phyloP scores from a whole-genome alignment of 192 early-diverging fungal species.

The Coemansia sp. region DNA sequence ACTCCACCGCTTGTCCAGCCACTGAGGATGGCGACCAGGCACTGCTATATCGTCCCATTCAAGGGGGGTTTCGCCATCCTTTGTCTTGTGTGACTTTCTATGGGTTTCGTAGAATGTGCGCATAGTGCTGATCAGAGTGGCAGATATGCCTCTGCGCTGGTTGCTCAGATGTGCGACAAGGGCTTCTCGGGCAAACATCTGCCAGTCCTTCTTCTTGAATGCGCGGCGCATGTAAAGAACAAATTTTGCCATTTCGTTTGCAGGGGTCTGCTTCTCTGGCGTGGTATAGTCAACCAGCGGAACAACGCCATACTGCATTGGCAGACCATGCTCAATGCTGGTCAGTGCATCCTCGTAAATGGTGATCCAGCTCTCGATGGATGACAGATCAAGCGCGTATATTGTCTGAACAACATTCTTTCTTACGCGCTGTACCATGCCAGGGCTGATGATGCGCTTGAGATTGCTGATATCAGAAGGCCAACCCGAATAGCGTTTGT shows the following conservation, averaged over 20 bases:
- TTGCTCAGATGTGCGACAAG: slow-evolving; percentile 19
- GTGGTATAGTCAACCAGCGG: slow-evolving; percentile 58
- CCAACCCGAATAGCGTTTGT: slow-evolving; percentile 74
- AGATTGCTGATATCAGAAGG: slow-evolving; percentile 58
- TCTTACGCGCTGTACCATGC: slow-evolving; percentile 74
- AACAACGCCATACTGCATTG: slow-evolving; percentile 85
- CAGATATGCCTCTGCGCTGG: not conserved
- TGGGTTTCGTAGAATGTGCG: slow-evolving; percentile 28
- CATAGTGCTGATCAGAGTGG: slow-evolving; percentile 16
- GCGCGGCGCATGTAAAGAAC: slow-evolving; percentile 42
- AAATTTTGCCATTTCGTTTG: slow-evolving; percentile 38
- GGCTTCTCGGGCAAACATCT: slow-evolving; percentile 26
- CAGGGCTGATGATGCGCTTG: slow-evolving; percentile 61
- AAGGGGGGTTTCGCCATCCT: slow-evolving; percentile 23
- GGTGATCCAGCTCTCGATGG: slow-evolving; percentile 54
- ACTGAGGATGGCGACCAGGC: not conserved
- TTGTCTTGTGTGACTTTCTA: slow-evolving; percentile 30
- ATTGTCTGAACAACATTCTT: slow-evolving; percentile 78
- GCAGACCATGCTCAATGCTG: slow-evolving; percentile 69
- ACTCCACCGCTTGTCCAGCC: slow-evolving; percentile 39
- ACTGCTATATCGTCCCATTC: slow-evolving; percentile 31
- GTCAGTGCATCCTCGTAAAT: slow-evolving; percentile 65
- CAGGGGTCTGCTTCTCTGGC: slow-evolving; percentile 20
- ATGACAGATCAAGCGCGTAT: slow-evolving; percentile 73
- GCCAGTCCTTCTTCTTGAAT: slow-evolving; percentile 38